These are phyloP conservation scores for Gossypium rotundifolium DNA, from an alignment of 345 rosid species.

Conservation along the genomic window DNA sequence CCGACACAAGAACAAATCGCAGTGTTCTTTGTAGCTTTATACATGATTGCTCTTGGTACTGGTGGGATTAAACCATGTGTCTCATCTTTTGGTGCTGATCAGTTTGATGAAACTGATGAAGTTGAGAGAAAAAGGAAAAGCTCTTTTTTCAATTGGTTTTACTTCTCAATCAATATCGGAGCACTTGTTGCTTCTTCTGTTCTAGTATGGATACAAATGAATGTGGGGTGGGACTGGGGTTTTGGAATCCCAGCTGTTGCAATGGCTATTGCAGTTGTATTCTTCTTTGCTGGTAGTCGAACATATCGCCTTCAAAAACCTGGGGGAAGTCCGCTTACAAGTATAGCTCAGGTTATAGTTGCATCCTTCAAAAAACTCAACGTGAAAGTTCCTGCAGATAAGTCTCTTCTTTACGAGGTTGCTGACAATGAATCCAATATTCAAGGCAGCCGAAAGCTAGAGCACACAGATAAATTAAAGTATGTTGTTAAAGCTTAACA, in stretches of 20 bases:
- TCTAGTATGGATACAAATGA: constrained; percentile 93
- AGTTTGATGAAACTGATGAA: constrained; percentile 82
- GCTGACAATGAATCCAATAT: constrained; percentile 57
- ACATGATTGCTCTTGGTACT: constrained; percentile 86
- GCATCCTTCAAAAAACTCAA: constrained; percentile 65
- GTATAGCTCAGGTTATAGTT: constrained; percentile 74
- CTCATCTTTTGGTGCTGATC: constrained; percentile 96
- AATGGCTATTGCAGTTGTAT: constrained; percentile 70
- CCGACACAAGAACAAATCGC: constrained; percentile 47
- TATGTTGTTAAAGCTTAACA: constrained; percentile 8
- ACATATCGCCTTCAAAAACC: constrained; percentile 71
- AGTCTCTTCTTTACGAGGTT: constrained; percentile 68
- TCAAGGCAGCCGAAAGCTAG: constrained; percentile 80
- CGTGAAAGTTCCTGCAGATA: constrained; percentile 62
- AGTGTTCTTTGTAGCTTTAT: constrained; percentile 60
- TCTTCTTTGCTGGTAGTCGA: constrained; percentile 71
- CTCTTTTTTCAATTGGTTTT: constrained; percentile 96
- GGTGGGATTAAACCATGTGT: constrained; percentile 99
- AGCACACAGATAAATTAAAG: constrained; percentile 60
- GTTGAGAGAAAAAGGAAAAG: constrained; percentile 70
- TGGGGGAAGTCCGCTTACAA: constrained; percentile 87
- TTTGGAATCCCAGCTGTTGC: constrained; percentile 87
- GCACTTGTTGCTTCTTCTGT: constrained; percentile 85
- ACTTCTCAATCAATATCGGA: constrained; percentile 81
- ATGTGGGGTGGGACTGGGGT: constrained; percentile 98